Percentiles rank a stretch among this genome's conserved stretches.
Evolutionary conservation across 2,329 filamentous ascomycete genomes (phyloP).

Genomic region (Nannizziopsis barbatae): DNA sequence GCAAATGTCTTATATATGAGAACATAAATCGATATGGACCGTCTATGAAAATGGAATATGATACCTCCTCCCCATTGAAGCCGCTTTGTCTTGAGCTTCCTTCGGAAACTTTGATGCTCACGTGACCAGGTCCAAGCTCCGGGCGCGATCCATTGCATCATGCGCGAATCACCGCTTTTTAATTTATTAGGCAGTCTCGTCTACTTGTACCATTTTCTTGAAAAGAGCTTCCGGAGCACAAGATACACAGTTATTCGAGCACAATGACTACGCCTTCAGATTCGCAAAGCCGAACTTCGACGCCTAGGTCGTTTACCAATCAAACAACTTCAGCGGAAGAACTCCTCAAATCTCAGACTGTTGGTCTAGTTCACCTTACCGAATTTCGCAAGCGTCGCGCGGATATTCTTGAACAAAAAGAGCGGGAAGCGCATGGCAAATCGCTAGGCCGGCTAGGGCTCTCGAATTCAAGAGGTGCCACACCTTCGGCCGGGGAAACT

Average conservation of each 20-base stretch:
- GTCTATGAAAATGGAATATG: too few species aligned
- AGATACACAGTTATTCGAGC: neutral
- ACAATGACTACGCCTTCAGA: constrained; percentile 23
- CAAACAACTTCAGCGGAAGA: constrained; percentile 70
- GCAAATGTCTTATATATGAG: too few species aligned
- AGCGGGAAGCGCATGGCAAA: constrained; percentile 62
- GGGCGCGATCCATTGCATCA: too few species aligned
- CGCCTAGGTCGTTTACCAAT: constrained; percentile 52
- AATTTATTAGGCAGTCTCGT: too few species aligned
- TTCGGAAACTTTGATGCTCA: too few species aligned
- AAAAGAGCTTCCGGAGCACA: neutral
- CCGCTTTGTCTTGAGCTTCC: too few species aligned
- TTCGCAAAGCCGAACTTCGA: constrained; percentile 32
- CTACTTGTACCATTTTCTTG: too few species aligned
- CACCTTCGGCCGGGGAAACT: constrained; percentile 36
- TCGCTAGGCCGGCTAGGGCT: constrained; percentile 37
- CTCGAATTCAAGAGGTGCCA: constrained; percentile 41
- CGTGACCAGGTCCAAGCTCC: too few species aligned
- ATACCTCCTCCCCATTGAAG: too few species aligned
- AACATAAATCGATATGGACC: too few species aligned
- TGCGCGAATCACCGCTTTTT: too few species aligned
- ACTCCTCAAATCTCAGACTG: constrained; percentile 70
- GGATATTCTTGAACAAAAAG: constrained; percentile 84
- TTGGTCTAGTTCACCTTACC: constrained; percentile 80
- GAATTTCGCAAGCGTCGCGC: constrained; percentile 94